phyloP scores from a whole-genome alignment of 495 filamentous ascomycete species.

The Pyronema omphalodes region DNA sequence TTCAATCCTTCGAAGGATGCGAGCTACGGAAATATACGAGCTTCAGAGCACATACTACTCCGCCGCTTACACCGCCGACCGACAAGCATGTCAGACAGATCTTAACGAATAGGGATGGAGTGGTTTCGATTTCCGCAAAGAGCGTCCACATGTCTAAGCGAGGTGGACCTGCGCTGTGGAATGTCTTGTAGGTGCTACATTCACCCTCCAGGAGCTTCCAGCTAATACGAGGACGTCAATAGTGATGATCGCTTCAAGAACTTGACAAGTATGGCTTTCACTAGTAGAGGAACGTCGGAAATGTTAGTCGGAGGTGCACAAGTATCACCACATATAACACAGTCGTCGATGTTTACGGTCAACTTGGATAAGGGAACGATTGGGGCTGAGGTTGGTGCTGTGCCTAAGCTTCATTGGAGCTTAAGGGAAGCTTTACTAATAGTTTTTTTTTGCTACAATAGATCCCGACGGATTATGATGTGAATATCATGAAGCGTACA shows the following conservation, averaged over 20 bases:
- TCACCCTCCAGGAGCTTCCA: not conserved
- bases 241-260: conserved; percentile 61
- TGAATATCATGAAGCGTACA: conserved; percentile 77
- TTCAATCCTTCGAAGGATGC: conserved; percentile 66
- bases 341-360: conserved; percentile 72
- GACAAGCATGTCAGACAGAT: conserved; percentile 21
- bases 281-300: conserved; percentile 58
- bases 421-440: not conserved
- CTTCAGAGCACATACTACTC: conserved; percentile 20
- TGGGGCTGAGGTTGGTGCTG: conserved; percentile 4
- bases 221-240: not conserved
- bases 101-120: conserved; percentile 34
- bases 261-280: conserved; percentile 83
- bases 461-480: conserved; percentile 52
- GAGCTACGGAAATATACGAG: conserved; percentile 54
- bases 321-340: conserved; percentile 17
- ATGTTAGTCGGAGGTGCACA: conserved; percentile 64
- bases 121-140: conserved; percentile 18
- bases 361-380: conserved; percentile 44
- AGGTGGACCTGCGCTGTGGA: conserved; percentile 68
- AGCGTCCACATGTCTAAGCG: conserved; percentile 62
- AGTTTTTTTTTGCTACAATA: conserved; percentile 18
- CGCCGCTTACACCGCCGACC: not conserved
- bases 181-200: conserved; percentile 37
- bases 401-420: conserved; percentile 3